Evolutionary conservation across 345 rosid genomes (phyloP).

Genomic region (Corchorus capsularis): DNA sequence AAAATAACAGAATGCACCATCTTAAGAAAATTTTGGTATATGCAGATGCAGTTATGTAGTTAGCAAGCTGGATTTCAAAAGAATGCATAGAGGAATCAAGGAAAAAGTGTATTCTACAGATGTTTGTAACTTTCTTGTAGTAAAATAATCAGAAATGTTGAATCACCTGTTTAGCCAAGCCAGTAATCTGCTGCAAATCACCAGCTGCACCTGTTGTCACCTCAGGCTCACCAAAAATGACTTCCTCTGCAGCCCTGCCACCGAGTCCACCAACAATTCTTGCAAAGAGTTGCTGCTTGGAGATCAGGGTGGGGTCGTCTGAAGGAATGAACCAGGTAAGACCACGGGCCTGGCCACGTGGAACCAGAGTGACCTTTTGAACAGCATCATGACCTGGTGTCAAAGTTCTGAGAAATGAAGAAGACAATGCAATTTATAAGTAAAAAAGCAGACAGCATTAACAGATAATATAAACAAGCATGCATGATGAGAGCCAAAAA

Average conservation of each 20-base stretch:
- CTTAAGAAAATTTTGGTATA: neutral
- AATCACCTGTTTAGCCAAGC: slow-evolving; percentile 86
- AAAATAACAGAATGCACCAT: neutral
- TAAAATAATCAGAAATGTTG: neutral
- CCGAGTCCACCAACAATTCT: slow-evolving; percentile 98
- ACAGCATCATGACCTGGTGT: slow-evolving; percentile 98
- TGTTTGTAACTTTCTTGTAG: neutral
- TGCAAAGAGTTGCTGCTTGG: slow-evolving; percentile 96
- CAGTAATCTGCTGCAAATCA: slow-evolving; percentile 96
- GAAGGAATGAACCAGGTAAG: slow-evolving; percentile 98
- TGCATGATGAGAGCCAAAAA: neutral
- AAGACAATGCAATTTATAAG: neutral
- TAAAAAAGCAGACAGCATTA: neutral
- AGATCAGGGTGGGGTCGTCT: slow-evolving; percentile 91
- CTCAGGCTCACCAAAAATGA: slow-evolving; percentile 93
- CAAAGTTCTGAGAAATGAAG: slow-evolving; percentile 61
- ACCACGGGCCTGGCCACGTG: slow-evolving; percentile 96
- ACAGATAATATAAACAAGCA: neutral
- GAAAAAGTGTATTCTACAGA: neutral
- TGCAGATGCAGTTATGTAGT: neutral
- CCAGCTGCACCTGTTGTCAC: slow-evolving; percentile 98
- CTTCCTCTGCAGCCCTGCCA: slow-evolving; percentile 96
- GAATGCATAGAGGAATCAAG: neutral
- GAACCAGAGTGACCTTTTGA: slow-evolving; percentile 89
- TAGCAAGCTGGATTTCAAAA: neutral